Percentiles rank a stretch among this genome's conserved stretches.
phyloP scores from a whole-genome alignment of 129 eudicot species.

The Scalesia atractyloides region DNA sequence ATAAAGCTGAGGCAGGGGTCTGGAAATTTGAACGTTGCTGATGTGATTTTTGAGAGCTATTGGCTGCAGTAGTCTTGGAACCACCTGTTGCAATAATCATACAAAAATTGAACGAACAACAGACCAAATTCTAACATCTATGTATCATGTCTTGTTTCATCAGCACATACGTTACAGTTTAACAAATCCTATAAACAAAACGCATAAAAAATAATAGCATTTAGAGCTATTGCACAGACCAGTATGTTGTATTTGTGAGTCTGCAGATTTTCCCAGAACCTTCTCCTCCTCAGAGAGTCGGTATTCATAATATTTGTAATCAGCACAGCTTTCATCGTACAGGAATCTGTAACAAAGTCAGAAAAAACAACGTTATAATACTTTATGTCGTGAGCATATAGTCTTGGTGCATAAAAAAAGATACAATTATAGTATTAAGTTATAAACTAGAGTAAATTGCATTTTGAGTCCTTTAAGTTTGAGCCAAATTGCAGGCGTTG shows the following conservation, averaged over 20 bases:
- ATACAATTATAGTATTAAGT: neutral
- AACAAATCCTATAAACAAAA: neutral
- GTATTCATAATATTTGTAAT: conserved; percentile 85
- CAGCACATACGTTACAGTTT: neutral
- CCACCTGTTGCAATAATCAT: conserved; percentile 36
- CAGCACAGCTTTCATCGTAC: conserved; percentile 84
- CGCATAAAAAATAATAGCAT: neutral
- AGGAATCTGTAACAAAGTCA: conserved; percentile 61
- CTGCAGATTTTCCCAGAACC: conserved; percentile 50
- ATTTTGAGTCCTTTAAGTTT: too few relatives aligned
- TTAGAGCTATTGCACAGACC: conserved; percentile 43
- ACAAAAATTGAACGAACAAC: neutral
- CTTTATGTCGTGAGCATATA: neutral
- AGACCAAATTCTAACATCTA: neutral
- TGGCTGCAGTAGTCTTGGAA: conserved; percentile 23
- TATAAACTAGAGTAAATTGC: too few relatives aligned
- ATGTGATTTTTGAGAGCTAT: conserved; percentile 45
- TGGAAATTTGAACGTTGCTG: conserved; percentile 63
- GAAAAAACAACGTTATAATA: neutral
- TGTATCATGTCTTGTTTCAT: too few relatives aligned
- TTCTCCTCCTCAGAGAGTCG: conserved; percentile 79
- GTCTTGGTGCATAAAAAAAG: conserved; percentile 3
- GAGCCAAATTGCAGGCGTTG: too few relatives aligned
- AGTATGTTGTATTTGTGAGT: conserved; percentile 45
- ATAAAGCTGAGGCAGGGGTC: conserved; percentile 83